Evolutionary conservation across 305 asterid genomes (phyloP).

Genomic region (Petunia hybrid): DNA sequence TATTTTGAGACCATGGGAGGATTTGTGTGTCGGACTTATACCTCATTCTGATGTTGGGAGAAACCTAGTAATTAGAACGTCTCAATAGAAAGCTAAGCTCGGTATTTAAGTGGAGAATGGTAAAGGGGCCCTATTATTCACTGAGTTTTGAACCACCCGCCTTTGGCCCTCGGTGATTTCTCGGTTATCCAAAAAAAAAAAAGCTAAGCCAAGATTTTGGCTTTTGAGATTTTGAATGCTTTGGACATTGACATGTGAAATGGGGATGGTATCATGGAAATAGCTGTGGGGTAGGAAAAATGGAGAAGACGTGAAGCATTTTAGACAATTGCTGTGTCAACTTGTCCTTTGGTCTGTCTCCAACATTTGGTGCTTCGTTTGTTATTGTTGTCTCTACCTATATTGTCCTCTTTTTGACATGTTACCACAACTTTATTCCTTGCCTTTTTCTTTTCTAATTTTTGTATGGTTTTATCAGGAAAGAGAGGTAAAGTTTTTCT

Average conservation of each 20-base stretch:
- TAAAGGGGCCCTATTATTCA: no score
- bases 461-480: conserved; percentile 51
- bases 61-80: conserved; percentile 15
- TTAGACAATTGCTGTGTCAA: neutral
- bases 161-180: no score
- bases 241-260: neutral
- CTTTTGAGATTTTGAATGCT: no score
- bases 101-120: neutral
- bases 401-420: neutral
- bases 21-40: neutral
- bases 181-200: no score
- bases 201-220: no score
- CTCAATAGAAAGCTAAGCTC: neutral
- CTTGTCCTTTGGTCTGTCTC: conserved; percentile 13
- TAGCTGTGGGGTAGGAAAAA: neutral
- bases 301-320: conserved; percentile 26
- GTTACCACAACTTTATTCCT: neutral
- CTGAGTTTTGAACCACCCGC: no score
- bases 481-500: conserved; percentile 96
- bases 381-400: neutral
- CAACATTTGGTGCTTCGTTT: neutral
- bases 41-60: conserved; percentile 3
- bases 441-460: conserved; percentile 30
- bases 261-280: neutral
- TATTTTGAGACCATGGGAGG: neutral